Evolutionary conservation across 2,329 filamentous ascomycete species (phyloP), one percentile per base, ranked within the genome.

Genomic region (Fusarium chaquense): DNA sequence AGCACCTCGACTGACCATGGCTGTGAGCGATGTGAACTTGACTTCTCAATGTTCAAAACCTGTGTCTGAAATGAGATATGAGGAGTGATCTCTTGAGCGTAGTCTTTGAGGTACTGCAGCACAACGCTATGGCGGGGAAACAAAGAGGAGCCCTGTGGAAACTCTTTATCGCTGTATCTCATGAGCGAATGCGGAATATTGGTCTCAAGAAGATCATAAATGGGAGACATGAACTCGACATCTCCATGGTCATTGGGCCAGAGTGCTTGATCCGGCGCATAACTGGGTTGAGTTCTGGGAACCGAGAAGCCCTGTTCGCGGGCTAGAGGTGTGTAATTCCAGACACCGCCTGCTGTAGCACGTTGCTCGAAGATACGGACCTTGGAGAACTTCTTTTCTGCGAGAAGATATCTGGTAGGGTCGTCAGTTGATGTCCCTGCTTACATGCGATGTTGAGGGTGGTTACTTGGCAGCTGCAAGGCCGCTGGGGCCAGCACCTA

Each of bases 101-200:
- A 93, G 15, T 83, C 80, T 50, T 89, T 80, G 4, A 94, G 82
- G 73, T 95, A 94, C 41, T 85, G 73, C 59, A 88, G 82, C 5
- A 94, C 90, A 4, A 83, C 83, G 43, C 84, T 79, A 71, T 92
- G 90, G 12, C 81, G 83, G 0, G 92, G 92, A 65, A 93, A 93
- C 2, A 94, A 81, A 57, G 90, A 86, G 11, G 84, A 82, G 11
- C 87, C 83, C 9, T 82, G 69, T 0, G 86, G 83, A 73, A 91
- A 93, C 2, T 83, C 76, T 5, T 85, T 81, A 63, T 93, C 90
- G 1, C 87, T 87, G 74, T 88, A 94, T 13, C 84, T 83, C 92
- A 95, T 94, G 33, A 94, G 77, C 1, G 83, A 82, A 60, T 90
- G 86, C 0, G 92, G 91, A 36, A 94, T 92, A 76, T 95, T 95